Evolutionary conservation across 2,329 filamentous ascomycete genomes (phyloP).

Genomic region (Hypoxylon sp.): DNA sequence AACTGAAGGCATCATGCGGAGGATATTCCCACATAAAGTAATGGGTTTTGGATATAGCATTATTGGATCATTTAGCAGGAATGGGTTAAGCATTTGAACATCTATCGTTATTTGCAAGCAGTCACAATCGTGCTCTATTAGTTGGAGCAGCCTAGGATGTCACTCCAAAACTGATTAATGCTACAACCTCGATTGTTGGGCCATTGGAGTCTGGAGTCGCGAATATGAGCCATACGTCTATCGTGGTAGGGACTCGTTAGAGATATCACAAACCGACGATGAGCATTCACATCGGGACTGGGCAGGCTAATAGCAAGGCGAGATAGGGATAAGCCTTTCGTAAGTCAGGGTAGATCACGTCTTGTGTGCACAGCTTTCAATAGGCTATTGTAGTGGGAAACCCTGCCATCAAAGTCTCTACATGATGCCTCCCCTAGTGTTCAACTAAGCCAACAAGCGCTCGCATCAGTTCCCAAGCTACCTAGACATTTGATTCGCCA

Average conservation of each 20-base stretch:
- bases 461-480: not conserved
- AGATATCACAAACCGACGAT: not conserved
- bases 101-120: constrained; percentile 7
- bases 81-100: constrained; percentile 7
- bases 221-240: not conserved
- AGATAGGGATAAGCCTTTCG: not conserved
- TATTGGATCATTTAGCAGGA: constrained; percentile 14
- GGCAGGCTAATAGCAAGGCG: not conserved
- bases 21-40: constrained; percentile 42
- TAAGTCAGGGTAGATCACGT: not conserved
- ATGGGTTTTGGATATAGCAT: constrained; percentile 29
- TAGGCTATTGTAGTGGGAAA: not conserved
- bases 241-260: not conserved
- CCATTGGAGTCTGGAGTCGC: not conserved
- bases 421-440: not conserved
- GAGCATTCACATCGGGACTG: not conserved
- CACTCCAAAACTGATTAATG: not conserved
- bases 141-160: not conserved
- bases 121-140: not conserved
- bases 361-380: not conserved
- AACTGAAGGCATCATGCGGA: constrained; percentile 22
- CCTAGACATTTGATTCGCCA: not conserved
- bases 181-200: not conserved
- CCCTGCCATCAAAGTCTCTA: not conserved
- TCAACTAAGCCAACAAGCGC: no score